A percentile compares a stretch with the other conserved stretches of the same genome.
Evolutionary conservation across 139 green algal genomes (phyloP).

Genomic region (Coelastrella sp.): DNA sequence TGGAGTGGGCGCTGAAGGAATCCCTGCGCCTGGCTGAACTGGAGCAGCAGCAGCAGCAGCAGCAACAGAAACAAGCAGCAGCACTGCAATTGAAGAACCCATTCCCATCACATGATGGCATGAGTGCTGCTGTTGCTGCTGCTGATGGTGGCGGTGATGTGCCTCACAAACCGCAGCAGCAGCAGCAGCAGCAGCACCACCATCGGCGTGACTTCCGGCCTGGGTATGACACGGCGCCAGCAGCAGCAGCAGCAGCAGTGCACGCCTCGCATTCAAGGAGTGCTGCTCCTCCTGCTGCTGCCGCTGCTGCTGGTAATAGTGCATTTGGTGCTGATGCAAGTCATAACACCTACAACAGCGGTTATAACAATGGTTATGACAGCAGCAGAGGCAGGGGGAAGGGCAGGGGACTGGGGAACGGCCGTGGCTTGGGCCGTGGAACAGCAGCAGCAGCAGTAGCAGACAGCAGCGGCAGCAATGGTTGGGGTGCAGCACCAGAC

Average conservation of each 20-base stretch:
- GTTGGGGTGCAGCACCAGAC: neutral
- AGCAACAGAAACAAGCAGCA: neutral
- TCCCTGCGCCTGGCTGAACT: neutral
- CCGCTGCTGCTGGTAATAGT: neutral
- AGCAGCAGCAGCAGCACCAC: conserved; percentile 17
- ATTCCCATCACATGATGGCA: too few relatives aligned
- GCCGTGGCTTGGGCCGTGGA: neutral
- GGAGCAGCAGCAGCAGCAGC: conserved; percentile 26
- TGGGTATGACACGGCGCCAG: neutral
- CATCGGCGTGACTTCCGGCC: too few relatives aligned
- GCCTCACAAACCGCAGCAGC: neutral
- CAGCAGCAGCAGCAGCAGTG: neutral
- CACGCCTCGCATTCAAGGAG: neutral
- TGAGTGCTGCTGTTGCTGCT: too few relatives aligned
- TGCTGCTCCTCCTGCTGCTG: neutral
- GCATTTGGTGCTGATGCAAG: neutral
- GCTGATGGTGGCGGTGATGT: too few relatives aligned
- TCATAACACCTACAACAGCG: neutral
- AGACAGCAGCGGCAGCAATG: neutral
- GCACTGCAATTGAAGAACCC: neutral
- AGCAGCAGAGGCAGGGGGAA: neutral
- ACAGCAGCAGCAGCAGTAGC: neutral
- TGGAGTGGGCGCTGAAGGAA: neutral
- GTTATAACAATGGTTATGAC: neutral
- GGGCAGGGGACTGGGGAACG: neutral